A percentile compares a stretch with the other conserved stretches of the same genome.
These are phyloP conservation scores for Larix kaempferi DNA, from an alignment of 75 land plant species.

Conservation along the genomic window DNA sequence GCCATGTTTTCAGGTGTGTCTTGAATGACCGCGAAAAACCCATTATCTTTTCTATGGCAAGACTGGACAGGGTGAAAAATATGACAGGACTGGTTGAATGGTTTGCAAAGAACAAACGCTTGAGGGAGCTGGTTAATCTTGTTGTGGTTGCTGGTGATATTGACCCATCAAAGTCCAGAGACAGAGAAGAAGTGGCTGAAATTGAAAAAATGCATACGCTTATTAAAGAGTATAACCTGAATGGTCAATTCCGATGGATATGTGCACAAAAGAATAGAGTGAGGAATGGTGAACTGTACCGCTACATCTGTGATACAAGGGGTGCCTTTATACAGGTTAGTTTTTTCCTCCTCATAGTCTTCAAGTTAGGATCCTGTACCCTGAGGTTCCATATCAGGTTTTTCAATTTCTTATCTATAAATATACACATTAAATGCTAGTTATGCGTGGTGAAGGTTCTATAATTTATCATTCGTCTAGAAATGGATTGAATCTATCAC, in stretches of 20 bases:
- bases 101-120: conserved; percentile 43
- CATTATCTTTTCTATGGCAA: conserved; percentile 74
- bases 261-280: conserved; percentile 49
- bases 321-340: conserved; percentile 64
- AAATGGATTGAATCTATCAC: background rate
- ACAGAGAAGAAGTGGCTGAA: conserved; percentile 62
- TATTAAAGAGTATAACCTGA: conserved; percentile 44
- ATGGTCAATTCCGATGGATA: conserved; percentile 63
- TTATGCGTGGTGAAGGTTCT: too few relatives aligned
- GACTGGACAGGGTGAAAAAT: conserved; percentile 68
- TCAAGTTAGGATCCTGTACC: too few relatives aligned
- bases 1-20: conserved; percentile 30
- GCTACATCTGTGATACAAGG: conserved; percentile 51
- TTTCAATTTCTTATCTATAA: too few relatives aligned
- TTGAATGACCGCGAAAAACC: conserved; percentile 54
- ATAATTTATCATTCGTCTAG: background rate
- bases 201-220: conserved; percentile 66
- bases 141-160: conserved; percentile 66
- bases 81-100: conserved; percentile 63
- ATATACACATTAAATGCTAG: too few relatives aligned
- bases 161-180: conserved; percentile 36
- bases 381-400: too few relatives aligned
- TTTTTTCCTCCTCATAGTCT: background rate
- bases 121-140: conserved; percentile 55
- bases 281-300: conserved; percentile 62